Evolutionary conservation across 1,139 yeast genomes (phyloP), one percentile per base, ranked within the genome.

Genomic region (Ashbya aceris): DNA sequence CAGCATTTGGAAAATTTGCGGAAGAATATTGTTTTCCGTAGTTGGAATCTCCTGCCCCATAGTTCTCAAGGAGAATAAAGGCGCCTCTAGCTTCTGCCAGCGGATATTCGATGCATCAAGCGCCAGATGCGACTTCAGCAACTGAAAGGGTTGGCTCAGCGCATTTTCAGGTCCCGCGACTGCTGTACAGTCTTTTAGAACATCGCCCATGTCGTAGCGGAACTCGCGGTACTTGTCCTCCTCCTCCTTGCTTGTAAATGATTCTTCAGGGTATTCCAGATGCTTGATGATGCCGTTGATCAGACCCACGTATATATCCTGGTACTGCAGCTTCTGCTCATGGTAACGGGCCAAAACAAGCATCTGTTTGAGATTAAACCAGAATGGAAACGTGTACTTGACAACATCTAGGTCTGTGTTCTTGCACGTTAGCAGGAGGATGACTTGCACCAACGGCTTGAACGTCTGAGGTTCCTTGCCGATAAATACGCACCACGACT

Each of bases 121-220:
- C 7, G 39, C 39, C 17, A 60, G 40, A 6, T 62, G 50, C 23
- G 44, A 36, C 40, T 55, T 52, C 8, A 67, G 60, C 38, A 52
- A 55, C 8, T 54, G 47, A 30, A 57, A 57, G 10, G 71, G 70
- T 39, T 66, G 56, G 50, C 56, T 64, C 30, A 93, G 68, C 0
- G 96, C 87, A 34, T 64, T 68, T 4, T 76, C 66, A 2, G 94
- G 73, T 0, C 97, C 97, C 33, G 85, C 79, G 2, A 91, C 89
- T 1, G 85, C 83, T 53, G 96, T 85, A 64, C 97, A 87, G 60
- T 89, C 96, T 58, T 91, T 93, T 49, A 93, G 68, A 9, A 91
- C 95, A 60, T 91, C 97, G 27, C 97, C 97, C 84, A 91, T 85
- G 48, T 87, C 96, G 63, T 91, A 93, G 55, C 99, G 73, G 64